Percentiles rank a stretch among this genome's conserved stretches.
Conservation (phyloP, 805 yeast genomes). For the Kockiozyma suomiensis region DNA sequence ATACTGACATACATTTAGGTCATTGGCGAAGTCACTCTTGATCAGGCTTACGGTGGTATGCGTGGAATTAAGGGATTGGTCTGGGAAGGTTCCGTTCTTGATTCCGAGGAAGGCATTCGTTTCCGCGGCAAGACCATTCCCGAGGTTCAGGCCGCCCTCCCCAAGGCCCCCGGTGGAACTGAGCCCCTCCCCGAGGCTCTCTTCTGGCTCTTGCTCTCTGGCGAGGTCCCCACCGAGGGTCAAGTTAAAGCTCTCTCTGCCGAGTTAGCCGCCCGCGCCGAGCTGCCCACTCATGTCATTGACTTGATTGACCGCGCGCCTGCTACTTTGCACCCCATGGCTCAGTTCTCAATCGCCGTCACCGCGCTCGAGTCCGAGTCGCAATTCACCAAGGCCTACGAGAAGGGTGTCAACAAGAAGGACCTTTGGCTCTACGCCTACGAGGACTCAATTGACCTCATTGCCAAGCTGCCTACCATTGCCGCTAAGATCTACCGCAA, state of each 20-base stretch:
- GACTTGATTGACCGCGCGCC: conserved; percentile 75
- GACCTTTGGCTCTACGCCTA: conserved; percentile 82
- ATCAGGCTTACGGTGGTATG: conserved; percentile 90
- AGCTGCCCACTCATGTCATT: conserved; percentile 75
- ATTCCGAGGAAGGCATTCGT: conserved; percentile 82
- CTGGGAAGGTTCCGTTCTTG: conserved; percentile 87
- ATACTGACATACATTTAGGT: too few relatives aligned
- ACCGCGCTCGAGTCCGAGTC: conserved; percentile 82
- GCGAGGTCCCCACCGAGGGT: conserved; percentile 74
- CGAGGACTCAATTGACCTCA: conserved; percentile 76
- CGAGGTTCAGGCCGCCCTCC: conserved; percentile 70
- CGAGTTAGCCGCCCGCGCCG: conserved; percentile 77
- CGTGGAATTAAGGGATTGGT: conserved; percentile 83
- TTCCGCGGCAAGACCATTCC: conserved; percentile 85
- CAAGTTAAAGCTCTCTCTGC: conserved; percentile 72
- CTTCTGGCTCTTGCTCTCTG: conserved; percentile 81
- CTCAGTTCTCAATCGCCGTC: conserved; percentile 82
- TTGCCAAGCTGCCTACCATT: conserved; percentile 80
- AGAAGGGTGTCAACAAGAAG: conserved; percentile 77
- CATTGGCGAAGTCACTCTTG: conserved; percentile 72
- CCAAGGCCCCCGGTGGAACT: conserved; percentile 67
- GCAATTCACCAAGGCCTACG: conserved; percentile 81
- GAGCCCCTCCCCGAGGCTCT: conserved; percentile 67
- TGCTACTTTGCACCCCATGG: conserved; percentile 81
- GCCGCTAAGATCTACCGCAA: conserved; percentile 85